A percentile compares a stretch with the other conserved stretches of the same genome.
Evolutionary conservation across 1,284 basidiomycete genomes (phyloP).

Genomic region (Stygiomarasmius scandens): DNA sequence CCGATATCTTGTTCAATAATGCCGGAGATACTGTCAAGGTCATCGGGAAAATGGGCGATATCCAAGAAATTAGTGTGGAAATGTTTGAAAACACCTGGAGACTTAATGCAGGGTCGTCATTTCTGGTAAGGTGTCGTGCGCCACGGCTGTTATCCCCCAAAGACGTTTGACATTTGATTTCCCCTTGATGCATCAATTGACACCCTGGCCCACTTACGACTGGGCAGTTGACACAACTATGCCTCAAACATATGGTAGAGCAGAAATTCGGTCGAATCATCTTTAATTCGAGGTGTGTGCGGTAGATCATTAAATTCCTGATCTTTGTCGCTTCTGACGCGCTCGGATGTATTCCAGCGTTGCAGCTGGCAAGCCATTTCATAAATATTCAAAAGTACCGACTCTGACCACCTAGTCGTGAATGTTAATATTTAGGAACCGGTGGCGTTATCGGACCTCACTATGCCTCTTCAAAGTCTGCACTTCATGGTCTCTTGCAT

Average conservation of each 20-base stretch:
- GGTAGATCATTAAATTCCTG: neutral
- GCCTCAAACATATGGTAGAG: conserved; percentile 51
- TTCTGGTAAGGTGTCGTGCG: conserved; percentile 30
- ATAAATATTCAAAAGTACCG: neutral
- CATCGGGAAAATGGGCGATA: conserved; percentile 50
- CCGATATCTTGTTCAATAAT: conserved; percentile 57
- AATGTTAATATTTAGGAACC: conserved; percentile 33
- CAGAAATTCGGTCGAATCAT: conserved; percentile 53
- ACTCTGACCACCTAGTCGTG: neutral
- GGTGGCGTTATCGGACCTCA: conserved; percentile 60
- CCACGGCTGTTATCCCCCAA: neutral
- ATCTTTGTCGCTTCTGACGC: neutral
- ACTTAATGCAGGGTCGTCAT: conserved; percentile 49
- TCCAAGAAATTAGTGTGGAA: conserved; percentile 45
- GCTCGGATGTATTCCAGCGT: conserved; percentile 23
- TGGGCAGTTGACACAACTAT: conserved; percentile 51
- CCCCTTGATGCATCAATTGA: neutral
- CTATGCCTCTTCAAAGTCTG: conserved; percentile 59
- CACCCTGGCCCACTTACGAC: neutral
- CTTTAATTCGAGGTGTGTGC: conserved; percentile 48
- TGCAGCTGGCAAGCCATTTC: conserved; percentile 28
- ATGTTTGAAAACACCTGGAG: conserved; percentile 54
- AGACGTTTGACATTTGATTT: neutral
- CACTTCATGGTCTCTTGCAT: conserved; percentile 55
- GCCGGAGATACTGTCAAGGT: conserved; percentile 43